These are phyloP conservation scores for Fusarium xylarioides DNA, from an alignment of 2,329 filamentous ascomycete genomes.

Conservation along the genomic window DNA sequence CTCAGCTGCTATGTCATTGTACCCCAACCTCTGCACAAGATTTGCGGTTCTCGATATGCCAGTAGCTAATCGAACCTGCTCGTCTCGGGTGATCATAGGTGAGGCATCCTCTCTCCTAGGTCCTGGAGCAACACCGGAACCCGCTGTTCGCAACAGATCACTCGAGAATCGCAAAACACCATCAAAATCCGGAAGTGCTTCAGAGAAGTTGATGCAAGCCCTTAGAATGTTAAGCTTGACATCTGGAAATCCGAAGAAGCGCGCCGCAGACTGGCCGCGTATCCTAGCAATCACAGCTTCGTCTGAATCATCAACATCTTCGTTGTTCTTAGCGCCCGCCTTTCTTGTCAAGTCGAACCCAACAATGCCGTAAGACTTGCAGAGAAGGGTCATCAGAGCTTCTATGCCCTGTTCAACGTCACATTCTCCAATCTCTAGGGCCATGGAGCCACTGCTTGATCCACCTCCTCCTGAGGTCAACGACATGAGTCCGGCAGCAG, in stretches of 20 bases:
- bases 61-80: constrained; percentile 83
- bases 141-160: constrained; percentile 82
- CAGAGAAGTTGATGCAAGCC: constrained; percentile 92
- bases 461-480: constrained; percentile 65
- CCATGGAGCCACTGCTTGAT: constrained; percentile 60
- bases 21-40: constrained; percentile 78
- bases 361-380: constrained; percentile 72
- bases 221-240: constrained; percentile 88
- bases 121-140: constrained; percentile 79
- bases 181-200: constrained; percentile 90
- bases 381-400: constrained; percentile 67
- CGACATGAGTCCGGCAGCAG: constrained; percentile 84
- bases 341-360: constrained; percentile 53
- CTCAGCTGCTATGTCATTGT: constrained; percentile 75
- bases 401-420: constrained; percentile 75
- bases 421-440: constrained; percentile 69
- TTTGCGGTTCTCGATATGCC: constrained; percentile 87
- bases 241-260: constrained; percentile 79
- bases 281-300: constrained; percentile 66
- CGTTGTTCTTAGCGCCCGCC: constrained; percentile 34
- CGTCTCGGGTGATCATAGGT: constrained; percentile 78
- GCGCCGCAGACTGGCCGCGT: constrained; percentile 63
- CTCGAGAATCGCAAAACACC: constrained; percentile 90
- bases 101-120: constrained; percentile 73
- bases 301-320: constrained; percentile 57